Evolutionary conservation across 257 asterid genomes (phyloP), one percentile per base, ranked within the genome.

Genomic region (Schizonepeta tenuifolia): DNA sequence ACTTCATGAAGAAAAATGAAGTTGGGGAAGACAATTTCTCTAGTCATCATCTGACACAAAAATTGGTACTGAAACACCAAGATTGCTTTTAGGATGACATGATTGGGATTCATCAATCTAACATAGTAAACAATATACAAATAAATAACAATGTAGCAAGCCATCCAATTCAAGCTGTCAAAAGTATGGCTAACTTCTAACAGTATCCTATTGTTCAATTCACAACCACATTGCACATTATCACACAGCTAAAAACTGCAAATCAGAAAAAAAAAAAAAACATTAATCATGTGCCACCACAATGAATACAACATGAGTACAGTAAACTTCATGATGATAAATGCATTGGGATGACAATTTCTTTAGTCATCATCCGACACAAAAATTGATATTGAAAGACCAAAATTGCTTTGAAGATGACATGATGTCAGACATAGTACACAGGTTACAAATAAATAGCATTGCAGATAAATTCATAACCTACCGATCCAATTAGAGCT

Each of bases 21-120:
- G n/a, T 36, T 17, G 47, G 12, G 31, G 57, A 74, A 5, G 65
- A 59, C 7, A n/a, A 8, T 72, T 64, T 9, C 1, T 83, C 41
- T 76, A 38, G 82, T 77, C 86, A 79, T 70, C 84, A 72, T 82
- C 82, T 78, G 79, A 86, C 86, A 86, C 81, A 77, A 77, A 69
- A 10, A 20, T 73, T 74, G 81, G 80, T 43, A 76, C 11, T 31
- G 13, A 64, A 36, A 14, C 33, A 76, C 81, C 86, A 72, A 74
- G 38, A 46, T 70, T 84, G 87, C 83, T 83, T 83, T 77, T 72
- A 69, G 49, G 86, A 83, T 86, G 88, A 47, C 63, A 67, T 57
- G 17, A 22, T 15, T 33, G 24, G 24, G 22, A 55, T 5, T 24
- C 20, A 1, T 54, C 28, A n/a, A 3, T 1, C 2, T n/a, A 12